A percentile compares a stretch with the other conserved stretches of the same genome.
Conservation (phyloP, 768 basidiomycete species). For the Termitomyces sp. region DNA sequence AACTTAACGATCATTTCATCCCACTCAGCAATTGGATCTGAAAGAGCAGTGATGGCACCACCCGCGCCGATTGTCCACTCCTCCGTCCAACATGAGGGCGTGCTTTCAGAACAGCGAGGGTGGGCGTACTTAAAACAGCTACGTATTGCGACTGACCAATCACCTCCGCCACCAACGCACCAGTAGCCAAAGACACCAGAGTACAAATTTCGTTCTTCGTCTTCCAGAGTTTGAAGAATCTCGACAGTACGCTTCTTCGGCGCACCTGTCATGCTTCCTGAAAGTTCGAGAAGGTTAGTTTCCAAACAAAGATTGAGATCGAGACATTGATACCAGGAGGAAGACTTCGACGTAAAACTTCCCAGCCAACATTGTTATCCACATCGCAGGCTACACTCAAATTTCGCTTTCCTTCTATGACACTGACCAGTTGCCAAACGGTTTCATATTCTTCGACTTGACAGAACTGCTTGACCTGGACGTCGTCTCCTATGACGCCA, state of each 20-base stretch:
- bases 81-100: slow-evolving; percentile 26
- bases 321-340: slow-evolving; percentile 63
- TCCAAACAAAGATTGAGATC: neutral
- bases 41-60: slow-evolving; percentile 94
- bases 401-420: slow-evolving; percentile 65
- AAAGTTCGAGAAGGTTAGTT: neutral
- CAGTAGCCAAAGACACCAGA: slow-evolving; percentile 94
- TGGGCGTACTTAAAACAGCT: slow-evolving; percentile 76
- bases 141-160: slow-evolving; percentile 93
- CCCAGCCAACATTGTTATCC: slow-evolving; percentile 63
- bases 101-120: neutral
- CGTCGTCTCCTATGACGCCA: slow-evolving; percentile 74
- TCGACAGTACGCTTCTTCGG: slow-evolving; percentile 94
- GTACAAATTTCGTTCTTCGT: slow-evolving; percentile 68
- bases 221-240: slow-evolving; percentile 78
- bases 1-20: slow-evolving; percentile 92
- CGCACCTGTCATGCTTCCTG: slow-evolving; percentile 96
- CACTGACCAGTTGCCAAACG: slow-evolving; percentile 93
- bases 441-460: slow-evolving; percentile 87
- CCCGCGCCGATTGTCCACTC: slow-evolving; percentile 84
- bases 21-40: slow-evolving; percentile 83
- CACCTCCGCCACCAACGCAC: slow-evolving; percentile 81
- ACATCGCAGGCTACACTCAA: slow-evolving; percentile 22
- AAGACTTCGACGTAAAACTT: slow-evolving; percentile 70
- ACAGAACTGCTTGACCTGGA: slow-evolving; percentile 82